Evolutionary conservation across 1,139 yeast genomes (phyloP), one percentile per base, ranked within the genome.

Genomic region (Taphrina communis): DNA sequence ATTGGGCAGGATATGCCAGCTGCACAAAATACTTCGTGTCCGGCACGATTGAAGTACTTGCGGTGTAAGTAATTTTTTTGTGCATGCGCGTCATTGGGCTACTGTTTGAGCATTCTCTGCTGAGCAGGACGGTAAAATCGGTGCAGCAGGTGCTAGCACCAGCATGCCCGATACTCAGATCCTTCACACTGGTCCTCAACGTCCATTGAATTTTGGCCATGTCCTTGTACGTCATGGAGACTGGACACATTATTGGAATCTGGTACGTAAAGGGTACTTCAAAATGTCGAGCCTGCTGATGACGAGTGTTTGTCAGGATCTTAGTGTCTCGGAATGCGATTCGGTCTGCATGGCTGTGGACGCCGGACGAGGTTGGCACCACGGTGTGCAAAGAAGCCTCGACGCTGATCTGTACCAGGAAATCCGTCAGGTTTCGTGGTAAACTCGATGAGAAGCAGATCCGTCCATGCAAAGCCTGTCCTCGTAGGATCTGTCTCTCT

Each of bases 21-120:
- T 56, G 60, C 60, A 56, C 31, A 41, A 56, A 56, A 36, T 17
- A 56, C 11, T 12, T 39, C 41, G 46, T 56, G 35, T 9, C 60
- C 36, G 60, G 50, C 46, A 39, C 50, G 50, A 56, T 38, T 14
- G 36, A 4, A 7, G 50, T 14, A 17, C 19, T 41, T 56, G 60
- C 50, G 1, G 60, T 39, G 36, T 21, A 38, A 6, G 46, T 38
- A 6, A 56, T n/a, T 31, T 56, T 56, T 14, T 19, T 31, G n/a
- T 25, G 17, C 8, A 31, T 19, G 3, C n/a, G 17, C 19, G 58
- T 35, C 6, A 36, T 35, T 6, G 58, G 21, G 9, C 41, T 35
- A 17, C 58, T 38, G 35, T 25, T 36, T 7, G 58, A 7, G 25
- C 9, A 14, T 17, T 53, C 42, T 9, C 6, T 31, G 11, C 25